Percentiles rank a stretch among this genome's conserved stretches.
Evolutionary conservation across 1,139 yeast genomes (phyloP).

Genomic region (Protomyces inundatus): DNA sequence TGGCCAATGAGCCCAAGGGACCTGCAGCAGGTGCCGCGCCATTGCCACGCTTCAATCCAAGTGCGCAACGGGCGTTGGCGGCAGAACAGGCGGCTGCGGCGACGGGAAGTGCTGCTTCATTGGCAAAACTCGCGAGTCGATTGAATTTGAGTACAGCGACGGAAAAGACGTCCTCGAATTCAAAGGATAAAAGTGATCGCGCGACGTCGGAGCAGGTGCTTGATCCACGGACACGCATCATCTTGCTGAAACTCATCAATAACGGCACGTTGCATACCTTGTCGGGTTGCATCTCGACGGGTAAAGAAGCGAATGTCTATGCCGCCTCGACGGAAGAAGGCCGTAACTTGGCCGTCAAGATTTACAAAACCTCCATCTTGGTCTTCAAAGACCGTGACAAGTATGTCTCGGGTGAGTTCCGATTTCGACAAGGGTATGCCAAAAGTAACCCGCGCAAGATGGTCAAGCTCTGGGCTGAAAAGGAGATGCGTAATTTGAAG

Average conservation of each 20-base stretch:
- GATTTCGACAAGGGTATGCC: conserved; percentile 77
- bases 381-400: conserved; percentile 95
- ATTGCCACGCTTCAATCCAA: conserved; percentile 18
- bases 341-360: conserved; percentile 67
- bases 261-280: conserved; percentile 78
- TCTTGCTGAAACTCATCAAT: conserved; percentile 72
- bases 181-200: conserved; percentile 72
- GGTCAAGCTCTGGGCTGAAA: conserved; percentile 98
- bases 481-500: conserved; percentile 87
- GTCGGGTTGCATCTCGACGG: conserved; percentile 92
- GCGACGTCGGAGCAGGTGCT: conserved; percentile 96
- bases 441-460: conserved; percentile 93
- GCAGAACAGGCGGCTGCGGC: conserved; percentile 21
- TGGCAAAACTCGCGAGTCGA: conserved; percentile 26
- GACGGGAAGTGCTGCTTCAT: conserved; percentile 20
- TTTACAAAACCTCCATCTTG: conserved; percentile 89
- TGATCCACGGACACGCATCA: conserved; percentile 87
- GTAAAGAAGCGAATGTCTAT: conserved; percentile 97
- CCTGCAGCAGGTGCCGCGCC: not conserved
- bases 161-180: conserved; percentile 28
- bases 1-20: not conserved
- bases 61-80: conserved; percentile 14
- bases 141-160: conserved; percentile 19
- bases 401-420: conserved; percentile 91
- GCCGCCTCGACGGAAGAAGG: conserved; percentile 75